Evolutionary conservation across 2,329 filamentous ascomycete species (phyloP).

Genomic region (Xylariaceae sp.): DNA sequence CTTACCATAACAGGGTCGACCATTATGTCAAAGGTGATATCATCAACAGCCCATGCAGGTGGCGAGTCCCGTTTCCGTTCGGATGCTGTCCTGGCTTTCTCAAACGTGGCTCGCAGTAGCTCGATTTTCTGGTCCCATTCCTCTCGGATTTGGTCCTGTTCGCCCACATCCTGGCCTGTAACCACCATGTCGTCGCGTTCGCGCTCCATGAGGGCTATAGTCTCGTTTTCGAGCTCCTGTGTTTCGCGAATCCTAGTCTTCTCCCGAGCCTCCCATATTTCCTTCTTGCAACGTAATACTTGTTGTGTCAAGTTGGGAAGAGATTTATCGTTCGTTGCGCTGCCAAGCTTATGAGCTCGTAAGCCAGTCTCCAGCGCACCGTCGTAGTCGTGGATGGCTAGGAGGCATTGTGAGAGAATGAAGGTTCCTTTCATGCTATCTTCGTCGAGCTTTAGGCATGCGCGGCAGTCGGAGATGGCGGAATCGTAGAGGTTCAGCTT

Average conservation of each 20-base stretch:
- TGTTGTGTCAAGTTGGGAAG: slow-evolving; percentile 67
- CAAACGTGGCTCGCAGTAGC: slow-evolving; percentile 47
- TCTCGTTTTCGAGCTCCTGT: slow-evolving; percentile 55
- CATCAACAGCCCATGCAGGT: slow-evolving; percentile 74
- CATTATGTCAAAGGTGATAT: slow-evolving; percentile 72
- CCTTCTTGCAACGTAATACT: slow-evolving; percentile 78
- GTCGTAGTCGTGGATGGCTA: slow-evolving; percentile 67
- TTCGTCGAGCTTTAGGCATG: slow-evolving; percentile 65
- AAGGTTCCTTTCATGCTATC: slow-evolving; percentile 77
- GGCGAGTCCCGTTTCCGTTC: slow-evolving; percentile 52
- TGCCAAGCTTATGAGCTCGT: slow-evolving; percentile 68
- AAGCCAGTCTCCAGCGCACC: slow-evolving; percentile 69
- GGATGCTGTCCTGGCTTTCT: slow-evolving; percentile 41
- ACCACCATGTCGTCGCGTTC: slow-evolving; percentile 41
- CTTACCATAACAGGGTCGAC: slow-evolving; percentile 61
- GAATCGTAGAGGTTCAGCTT: slow-evolving; percentile 70
- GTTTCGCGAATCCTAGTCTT: slow-evolving; percentile 52
- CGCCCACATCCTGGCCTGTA: slow-evolving; percentile 29
- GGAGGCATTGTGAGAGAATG: slow-evolving; percentile 77
- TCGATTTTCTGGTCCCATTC: slow-evolving; percentile 47
- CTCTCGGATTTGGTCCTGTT: slow-evolving; percentile 42
- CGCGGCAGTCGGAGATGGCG: slow-evolving; percentile 72
- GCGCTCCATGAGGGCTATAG: slow-evolving; percentile 48
- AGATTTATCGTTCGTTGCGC: slow-evolving; percentile 59
- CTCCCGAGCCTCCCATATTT: slow-evolving; percentile 77